Base-by-base conservation (phyloP, 148 eudicot species). In the Amaranthus hypochondriacus region DNA sequence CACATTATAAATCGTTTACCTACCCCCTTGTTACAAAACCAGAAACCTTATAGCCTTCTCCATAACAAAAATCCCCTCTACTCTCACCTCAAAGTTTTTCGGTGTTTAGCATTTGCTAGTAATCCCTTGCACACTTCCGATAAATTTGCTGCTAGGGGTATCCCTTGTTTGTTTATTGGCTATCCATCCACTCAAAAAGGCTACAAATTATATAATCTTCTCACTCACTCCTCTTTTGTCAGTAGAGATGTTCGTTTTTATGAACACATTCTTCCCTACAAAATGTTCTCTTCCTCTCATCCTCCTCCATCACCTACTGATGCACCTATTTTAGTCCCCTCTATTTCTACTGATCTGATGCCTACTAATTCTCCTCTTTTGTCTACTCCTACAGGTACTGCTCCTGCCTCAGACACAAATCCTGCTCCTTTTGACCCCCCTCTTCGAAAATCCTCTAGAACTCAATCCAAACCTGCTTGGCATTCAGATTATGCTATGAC, bases 81-180 rank as follows among this genome's bases (percentile, higher is more conserved):
- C 3, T 1, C 5, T 0, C 21, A 55, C 12, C 0, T 54, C 0
- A 69, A 39, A 10, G 18, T 3, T 0, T 69, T 69, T 54, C 59
- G 72, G 2, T 69, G 72, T 21, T 6, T 70, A 3, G 62, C 73
- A 3, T 42, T 70, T 5, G 73, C 73, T 55, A 6, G 21, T 39
- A 70, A 70, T 14, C 73, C 51, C 2, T 1, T 0, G 1, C 28
- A 11, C 1, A 1, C 11, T 5, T 39, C 4, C 0, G 62, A 70
- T 3, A 70, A 70, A 5, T 55, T 70, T 43, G 5, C 1, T 9
- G 11, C 55, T 13, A 18, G 18, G 18, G 73, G 73, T 0, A 11
- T 70, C 0, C 62, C 73, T 1, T 70, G 62, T 44, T 2, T 70
- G 0, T 70, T 70, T 7, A 8, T 70, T 2, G 62, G 73, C 0